These are phyloP conservation scores for Dissophora globulifera DNA, from an alignment of 192 early-diverging fungal species.

Conservation along the genomic window DNA sequence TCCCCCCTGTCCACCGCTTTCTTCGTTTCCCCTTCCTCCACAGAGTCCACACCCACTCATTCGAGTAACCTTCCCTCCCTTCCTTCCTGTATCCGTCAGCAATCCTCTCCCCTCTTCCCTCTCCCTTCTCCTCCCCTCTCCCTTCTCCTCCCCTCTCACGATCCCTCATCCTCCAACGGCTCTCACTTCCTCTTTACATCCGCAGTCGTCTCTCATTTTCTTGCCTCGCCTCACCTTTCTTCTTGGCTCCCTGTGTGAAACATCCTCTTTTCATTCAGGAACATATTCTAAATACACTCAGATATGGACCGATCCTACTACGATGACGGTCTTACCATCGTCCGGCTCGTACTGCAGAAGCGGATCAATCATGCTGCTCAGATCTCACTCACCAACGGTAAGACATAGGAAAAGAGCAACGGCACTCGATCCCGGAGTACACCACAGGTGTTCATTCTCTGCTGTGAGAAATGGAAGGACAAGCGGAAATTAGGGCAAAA, in stretches of 20 bases:
- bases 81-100: not conserved
- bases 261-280: not conserved
- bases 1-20: no score
- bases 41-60: not conserved
- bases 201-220: no score
- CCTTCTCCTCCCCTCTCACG: not conserved
- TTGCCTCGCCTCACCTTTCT: no score
- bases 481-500: no score
- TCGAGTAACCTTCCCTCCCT: not conserved
- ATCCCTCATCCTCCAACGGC: not conserved
- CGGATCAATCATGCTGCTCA: constrained; percentile 42
- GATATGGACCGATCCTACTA: constrained; percentile 20
- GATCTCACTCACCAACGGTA: constrained; percentile 45
- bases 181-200: not conserved
- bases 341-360: constrained; percentile 33
- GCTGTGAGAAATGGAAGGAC: no score
- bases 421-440: no score
- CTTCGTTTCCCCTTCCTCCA: no score
- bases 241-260: no score
- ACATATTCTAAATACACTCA: not conserved
- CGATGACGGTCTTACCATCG: constrained; percentile 22
- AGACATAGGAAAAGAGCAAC: no score
- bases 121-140: not conserved
- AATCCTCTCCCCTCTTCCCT: not conserved
- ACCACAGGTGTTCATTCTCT: no score